phyloP scores from a whole-genome alignment of 2,329 filamentous ascomycete genomes.

The Fusarium tuaranense region DNA sequence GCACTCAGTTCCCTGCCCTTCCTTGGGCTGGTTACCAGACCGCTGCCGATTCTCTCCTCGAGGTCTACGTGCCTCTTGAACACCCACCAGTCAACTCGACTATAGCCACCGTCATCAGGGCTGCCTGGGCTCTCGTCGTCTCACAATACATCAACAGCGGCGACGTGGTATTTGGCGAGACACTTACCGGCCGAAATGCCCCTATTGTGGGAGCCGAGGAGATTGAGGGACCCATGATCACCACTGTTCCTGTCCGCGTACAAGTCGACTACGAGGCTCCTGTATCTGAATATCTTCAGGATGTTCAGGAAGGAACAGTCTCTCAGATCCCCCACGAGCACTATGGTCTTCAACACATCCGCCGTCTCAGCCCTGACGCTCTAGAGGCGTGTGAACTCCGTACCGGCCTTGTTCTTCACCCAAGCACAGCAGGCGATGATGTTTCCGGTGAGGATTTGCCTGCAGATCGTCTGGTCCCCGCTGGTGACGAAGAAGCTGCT shows the following conservation, averaged over 20 bases:
- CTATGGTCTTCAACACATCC: slow-evolving; percentile 70
- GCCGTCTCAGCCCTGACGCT: slow-evolving; percentile 65
- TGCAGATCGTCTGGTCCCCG: slow-evolving; percentile 40
- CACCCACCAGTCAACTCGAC: slow-evolving; percentile 57
- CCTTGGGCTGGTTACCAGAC: slow-evolving; percentile 46
- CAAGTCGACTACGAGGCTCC: slow-evolving; percentile 55
- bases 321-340: slow-evolving; percentile 74
- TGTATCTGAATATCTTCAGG: slow-evolving; percentile 64
- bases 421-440: slow-evolving; percentile 56
- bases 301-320: slow-evolving; percentile 67
- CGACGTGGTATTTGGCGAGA: slow-evolving; percentile 70
- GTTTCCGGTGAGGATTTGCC: slow-evolving; percentile 43
- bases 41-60: slow-evolving; percentile 60
- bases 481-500: slow-evolving; percentile 63
- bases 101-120: slow-evolving; percentile 67
- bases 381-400: slow-evolving; percentile 67
- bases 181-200: slow-evolving; percentile 67
- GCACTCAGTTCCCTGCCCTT: slow-evolving; percentile 61
- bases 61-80: slow-evolving; percentile 60
- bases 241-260: slow-evolving; percentile 68
- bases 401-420: slow-evolving; percentile 67
- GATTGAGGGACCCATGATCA: slow-evolving; percentile 70
- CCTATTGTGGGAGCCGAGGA: slow-evolving; percentile 61
- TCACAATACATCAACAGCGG: slow-evolving; percentile 63
- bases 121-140: slow-evolving; percentile 68